Conservation (phyloP, 2,329 filamentous ascomycete genomes). For the Cyclaneusma minus region DNA sequence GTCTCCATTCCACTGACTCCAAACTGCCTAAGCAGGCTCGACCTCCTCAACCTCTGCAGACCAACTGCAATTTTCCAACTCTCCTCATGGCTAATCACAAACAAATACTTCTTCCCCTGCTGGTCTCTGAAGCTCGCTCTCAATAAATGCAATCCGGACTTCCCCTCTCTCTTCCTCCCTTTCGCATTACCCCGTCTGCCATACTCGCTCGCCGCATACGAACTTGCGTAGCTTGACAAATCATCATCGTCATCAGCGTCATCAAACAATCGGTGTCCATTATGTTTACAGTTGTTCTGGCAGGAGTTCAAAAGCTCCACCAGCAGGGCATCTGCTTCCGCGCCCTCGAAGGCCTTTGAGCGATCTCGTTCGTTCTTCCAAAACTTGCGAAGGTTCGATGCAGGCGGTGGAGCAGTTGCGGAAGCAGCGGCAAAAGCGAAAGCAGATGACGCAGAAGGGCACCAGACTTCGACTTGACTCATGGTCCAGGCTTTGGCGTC, state of each 20-base stretch:
- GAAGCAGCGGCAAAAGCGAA: constrained; percentile 35
- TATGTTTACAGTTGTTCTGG: constrained; percentile 47
- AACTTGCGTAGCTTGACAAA: too few relatives aligned
- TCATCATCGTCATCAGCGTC: too few relatives aligned
- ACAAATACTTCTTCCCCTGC: constrained; percentile 50
- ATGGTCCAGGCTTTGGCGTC: constrained; percentile 97
- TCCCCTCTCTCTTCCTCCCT: constrained; percentile 33
- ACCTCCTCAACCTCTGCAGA: constrained; percentile 42
- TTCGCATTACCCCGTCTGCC: constrained; percentile 5
- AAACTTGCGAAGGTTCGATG: constrained; percentile 26
- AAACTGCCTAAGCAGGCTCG: constrained; percentile 42
- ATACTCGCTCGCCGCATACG: too few relatives aligned
- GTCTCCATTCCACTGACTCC: constrained; percentile 40
- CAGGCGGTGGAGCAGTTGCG: constrained; percentile 25
- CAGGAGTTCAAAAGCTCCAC: constrained; percentile 47
- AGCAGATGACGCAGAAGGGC: too few relatives aligned
- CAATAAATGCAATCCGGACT: constrained; percentile 43
- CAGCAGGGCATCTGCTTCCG: constrained; percentile 52
- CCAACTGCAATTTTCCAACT: constrained; percentile 52
- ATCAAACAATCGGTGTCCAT: constrained; percentile 35
- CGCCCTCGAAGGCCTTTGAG: constrained; percentile 29
- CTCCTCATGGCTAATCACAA: constrained; percentile 48
- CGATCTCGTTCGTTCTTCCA: constrained; percentile 24
- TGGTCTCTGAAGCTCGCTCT: constrained; percentile 49
- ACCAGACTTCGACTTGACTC: constrained; percentile 83